Percentiles rank a stretch among this genome's conserved stretches.
Conservation (phyloP, 1,284 basidiomycete genomes). For the Marasmius tenuissimus region DNA sequence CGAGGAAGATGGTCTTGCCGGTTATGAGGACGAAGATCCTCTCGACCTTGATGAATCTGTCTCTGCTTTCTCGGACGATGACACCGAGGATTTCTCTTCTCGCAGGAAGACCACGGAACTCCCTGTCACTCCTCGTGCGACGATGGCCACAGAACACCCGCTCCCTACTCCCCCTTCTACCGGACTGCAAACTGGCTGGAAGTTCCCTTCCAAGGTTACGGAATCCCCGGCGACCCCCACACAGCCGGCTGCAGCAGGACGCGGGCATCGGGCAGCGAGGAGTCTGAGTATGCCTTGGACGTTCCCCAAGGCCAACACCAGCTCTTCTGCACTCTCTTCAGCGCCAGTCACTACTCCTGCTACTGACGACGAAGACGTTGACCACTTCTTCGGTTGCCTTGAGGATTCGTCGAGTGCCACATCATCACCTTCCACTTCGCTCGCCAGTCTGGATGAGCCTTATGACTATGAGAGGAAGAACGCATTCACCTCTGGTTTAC, state of each 20-base stretch:
- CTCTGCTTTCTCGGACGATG: slow-evolving; percentile 9
- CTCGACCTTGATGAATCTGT: slow-evolving; percentile 14
- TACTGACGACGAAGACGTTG: slow-evolving; percentile 41
- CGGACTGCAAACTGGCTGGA: slow-evolving; percentile 2
- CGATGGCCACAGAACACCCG: background rate
- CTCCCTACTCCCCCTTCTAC: slow-evolving; percentile 1
- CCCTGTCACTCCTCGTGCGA: background rate
- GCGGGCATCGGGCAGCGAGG: slow-evolving; percentile 30
- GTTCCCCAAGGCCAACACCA: slow-evolving; percentile 46
- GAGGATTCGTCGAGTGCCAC: slow-evolving; percentile 29
- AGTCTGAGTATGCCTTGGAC: slow-evolving; percentile 71
- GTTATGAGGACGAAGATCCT: slow-evolving; percentile 67
- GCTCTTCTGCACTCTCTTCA: background rate
- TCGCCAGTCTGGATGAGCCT: background rate
- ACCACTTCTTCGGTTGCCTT: slow-evolving; percentile 74
- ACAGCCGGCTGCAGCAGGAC: background rate
- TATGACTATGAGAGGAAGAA: slow-evolving; percentile 55
- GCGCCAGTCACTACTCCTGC: slow-evolving; percentile 22
- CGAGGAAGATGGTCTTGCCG: slow-evolving; percentile 56
- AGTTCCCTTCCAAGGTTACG: slow-evolving; percentile 4
- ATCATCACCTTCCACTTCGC: slow-evolving; percentile 6
- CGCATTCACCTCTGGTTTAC: slow-evolving; percentile 37
- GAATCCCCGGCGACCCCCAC: slow-evolving; percentile 17
- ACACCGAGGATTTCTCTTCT: background rate
- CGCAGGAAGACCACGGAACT: background rate